Base-by-base conservation (phyloP, 164 flowering plant species). In the Nymphaea colorata region DNA sequence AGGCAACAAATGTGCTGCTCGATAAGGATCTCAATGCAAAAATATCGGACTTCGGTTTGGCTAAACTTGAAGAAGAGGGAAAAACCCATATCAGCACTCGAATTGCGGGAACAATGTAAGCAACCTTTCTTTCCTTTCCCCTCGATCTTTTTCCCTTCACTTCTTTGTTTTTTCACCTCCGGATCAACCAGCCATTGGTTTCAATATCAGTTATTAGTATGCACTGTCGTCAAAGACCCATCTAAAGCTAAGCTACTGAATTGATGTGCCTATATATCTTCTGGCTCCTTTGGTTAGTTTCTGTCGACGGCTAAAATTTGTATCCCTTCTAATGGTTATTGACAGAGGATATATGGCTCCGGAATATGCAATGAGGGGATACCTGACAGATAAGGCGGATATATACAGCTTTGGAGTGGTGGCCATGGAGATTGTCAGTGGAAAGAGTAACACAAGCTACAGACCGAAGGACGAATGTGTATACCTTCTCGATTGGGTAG, bases 31-130 rank as follows among this genome's bases (percentile, higher is more conserved):
- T 87, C 14, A 81, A 76, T 41, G 79, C 92, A 10, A 87, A 83
- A 71, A 84, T 87, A 69, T 87, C 89, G 5, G 88, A 87, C 64
- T 87, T 87, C 72, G 92, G 92, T 36, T 69, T 87, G 75, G 92
- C 91, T 16, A 85, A 67, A 78, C 89, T 87, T 66, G 80, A 83
- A 63, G 91, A 85, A 67, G 85, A 79, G 66, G 89, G 76, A 36
- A 82, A 83, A 62, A 77, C 81, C 66, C 91, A 85, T 68, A 82
- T 87, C 53, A 87, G 84, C 80, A 87, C 91, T 17, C 72, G 86
- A 72, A 70, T 87, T 6, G 89, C 86, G 12, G 91, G 91, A 68
- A 87, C 91, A 4, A 73, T 82, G 91, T 85, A 45, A 74, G 83
- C 76, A 61, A 59, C 64, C 16, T 25, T 25, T 25, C 1, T 25